Percentiles rank a stretch among this genome's conserved stretches.
phyloP scores from a whole-genome alignment of 2,329 filamentous ascomycete species.

The Alternaria brassicicola region DNA sequence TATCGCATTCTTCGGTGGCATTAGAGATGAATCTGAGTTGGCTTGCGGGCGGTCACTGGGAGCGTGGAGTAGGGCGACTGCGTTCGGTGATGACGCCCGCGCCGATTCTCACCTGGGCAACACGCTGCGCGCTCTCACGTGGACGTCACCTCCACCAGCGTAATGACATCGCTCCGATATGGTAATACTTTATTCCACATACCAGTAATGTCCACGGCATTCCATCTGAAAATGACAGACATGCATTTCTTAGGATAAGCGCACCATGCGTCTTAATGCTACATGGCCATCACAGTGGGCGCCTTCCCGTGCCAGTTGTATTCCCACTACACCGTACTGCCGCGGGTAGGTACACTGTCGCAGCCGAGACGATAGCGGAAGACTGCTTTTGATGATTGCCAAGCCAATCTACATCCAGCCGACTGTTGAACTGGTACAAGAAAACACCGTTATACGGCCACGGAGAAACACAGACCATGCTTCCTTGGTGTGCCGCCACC shows the following conservation, averaged over 20 bases:
- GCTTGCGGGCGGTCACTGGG: neutral
- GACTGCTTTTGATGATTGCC: neutral
- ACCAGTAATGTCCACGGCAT: neutral
- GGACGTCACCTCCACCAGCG: constrained; percentile 3
- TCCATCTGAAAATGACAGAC: neutral
- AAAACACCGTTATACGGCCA: neutral
- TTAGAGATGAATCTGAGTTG: constrained; percentile 8
- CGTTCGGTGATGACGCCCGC: constrained; percentile 3
- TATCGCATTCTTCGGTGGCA: constrained; percentile 36
- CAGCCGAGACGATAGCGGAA: neutral
- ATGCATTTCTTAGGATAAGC: neutral
- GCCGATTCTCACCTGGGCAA: neutral
- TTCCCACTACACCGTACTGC: neutral
- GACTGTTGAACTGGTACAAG: neutral
- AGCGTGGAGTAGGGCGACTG: neutral
- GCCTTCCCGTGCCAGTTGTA: neutral
- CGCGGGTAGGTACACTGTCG: neutral
- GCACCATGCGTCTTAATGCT: neutral
- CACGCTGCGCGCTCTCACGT: constrained; percentile 17
- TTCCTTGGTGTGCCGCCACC: constrained; percentile 6
- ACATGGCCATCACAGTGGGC: neutral
- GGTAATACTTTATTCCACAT: neutral
- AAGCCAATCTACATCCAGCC: neutral
- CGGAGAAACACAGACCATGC: neutral
- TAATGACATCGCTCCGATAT: neutral